Evolutionary conservation across 2,329 filamentous ascomycete genomes (phyloP).

Genomic region (Penicillium sp.): DNA sequence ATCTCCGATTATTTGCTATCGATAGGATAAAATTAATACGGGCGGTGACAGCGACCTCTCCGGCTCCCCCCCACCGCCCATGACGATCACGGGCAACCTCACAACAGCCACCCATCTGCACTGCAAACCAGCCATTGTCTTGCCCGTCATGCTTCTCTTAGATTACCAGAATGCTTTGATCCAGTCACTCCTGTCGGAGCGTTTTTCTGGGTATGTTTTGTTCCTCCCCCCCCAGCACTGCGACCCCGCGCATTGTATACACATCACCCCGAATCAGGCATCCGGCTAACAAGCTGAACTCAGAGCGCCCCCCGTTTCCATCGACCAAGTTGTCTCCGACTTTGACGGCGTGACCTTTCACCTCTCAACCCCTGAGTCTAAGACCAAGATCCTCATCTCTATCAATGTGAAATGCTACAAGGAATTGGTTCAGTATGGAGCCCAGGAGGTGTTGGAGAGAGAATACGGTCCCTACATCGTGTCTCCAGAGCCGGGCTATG

Average conservation of each 20-base stretch:
- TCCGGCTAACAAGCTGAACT: slow-evolving; percentile 38
- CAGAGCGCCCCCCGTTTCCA: slow-evolving; percentile 79
- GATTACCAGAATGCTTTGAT: slow-evolving; percentile 99
- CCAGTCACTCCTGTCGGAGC: slow-evolving; percentile 90
- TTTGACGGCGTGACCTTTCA: slow-evolving; percentile 99
- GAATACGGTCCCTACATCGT: slow-evolving; percentile 95
- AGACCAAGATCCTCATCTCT: slow-evolving; percentile 91
- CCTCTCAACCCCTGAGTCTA: slow-evolving; percentile 90
- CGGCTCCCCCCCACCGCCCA: slow-evolving; percentile 33
- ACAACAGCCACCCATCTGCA: slow-evolving; percentile 20
- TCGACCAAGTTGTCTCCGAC: slow-evolving; percentile 98
- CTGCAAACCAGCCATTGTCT: slow-evolving; percentile 16
- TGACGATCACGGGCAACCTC: slow-evolving; percentile 27
- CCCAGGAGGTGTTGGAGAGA: slow-evolving; percentile 82
- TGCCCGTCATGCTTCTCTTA: slow-evolving; percentile 73
- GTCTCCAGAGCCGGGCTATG: slow-evolving; percentile 81
- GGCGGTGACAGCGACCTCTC: slow-evolving; percentile 32
- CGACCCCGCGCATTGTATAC: slow-evolving; percentile 31
- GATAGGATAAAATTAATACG: slow-evolving; percentile 38
- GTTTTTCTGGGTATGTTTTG: slow-evolving; percentile 72
- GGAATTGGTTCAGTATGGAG: slow-evolving; percentile 90
- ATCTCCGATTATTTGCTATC: slow-evolving; percentile 32
- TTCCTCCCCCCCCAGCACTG: slow-evolving; percentile 9
- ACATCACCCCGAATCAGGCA: slow-evolving; percentile 27
- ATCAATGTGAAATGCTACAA: slow-evolving; percentile 92